Evolutionary conservation across 495 filamentous ascomycete genomes (phyloP), one percentile per base, ranked within the genome.

Genomic region (Parathielavia appendiculata): DNA sequence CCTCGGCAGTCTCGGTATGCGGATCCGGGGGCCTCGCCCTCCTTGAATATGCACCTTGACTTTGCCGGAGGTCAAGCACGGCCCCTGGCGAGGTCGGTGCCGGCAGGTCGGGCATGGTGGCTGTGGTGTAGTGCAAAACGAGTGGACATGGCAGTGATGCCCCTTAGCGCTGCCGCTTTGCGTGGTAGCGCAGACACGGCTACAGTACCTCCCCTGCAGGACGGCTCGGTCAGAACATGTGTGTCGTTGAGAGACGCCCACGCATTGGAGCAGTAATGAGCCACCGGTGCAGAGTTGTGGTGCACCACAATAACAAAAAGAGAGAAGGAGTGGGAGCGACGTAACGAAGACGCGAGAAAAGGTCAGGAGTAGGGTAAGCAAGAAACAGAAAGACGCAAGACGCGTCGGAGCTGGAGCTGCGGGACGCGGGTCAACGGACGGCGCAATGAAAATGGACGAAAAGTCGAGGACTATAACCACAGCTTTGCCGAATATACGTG

Each of bases 401-500:
- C 66, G 61, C 61, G 61, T 69, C 64, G 48, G 43, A 34, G 57
- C 38, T 57, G 51, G 57, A 45, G 62, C 35, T 50, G 57, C 56
- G 62, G 57, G 51, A 60, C 57, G 63, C 59, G 61, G 56, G 60
- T 51, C 39, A 20, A 19, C 17, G 43, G 38, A 32, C 47, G 40
- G 40, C 32, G 58, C 57, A 61, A 63, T 40, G 58, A 54, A 59
- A 69, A 54, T 64, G 60, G 63, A 32, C 54, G 51, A 53, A 51
- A 13, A 51, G 12, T 46, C 30, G 30, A 40, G 47, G 23, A 63
- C 41, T 64, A 66, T 64, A 66, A 38, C 62, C 52, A 63, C 60
- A 44, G 46, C 19, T 6, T 59, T 65, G 64, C 64, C 66, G 66
- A 67, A 56, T 69, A 65, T 64, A 67, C 57, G 61, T 60, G 48